Evolutionary conservation across 192 early-diverging fungal genomes (phyloP), one percentile per base, ranked within the genome.

Genomic region (Coemansia javaensis): DNA sequence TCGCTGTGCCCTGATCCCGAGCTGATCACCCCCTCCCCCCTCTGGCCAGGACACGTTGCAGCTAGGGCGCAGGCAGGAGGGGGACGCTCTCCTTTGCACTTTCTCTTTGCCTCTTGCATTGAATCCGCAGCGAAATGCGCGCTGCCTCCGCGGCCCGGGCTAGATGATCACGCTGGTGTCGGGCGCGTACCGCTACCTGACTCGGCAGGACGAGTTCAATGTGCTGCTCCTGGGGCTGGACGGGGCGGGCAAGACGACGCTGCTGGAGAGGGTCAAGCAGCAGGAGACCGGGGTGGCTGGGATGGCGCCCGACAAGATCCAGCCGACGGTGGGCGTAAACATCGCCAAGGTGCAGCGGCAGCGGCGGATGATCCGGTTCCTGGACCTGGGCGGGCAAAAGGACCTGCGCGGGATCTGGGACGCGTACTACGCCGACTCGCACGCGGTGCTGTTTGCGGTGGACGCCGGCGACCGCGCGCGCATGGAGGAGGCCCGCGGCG

Each of bases 241-340:
- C 59, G 90, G 92, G 66, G 90, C 92, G n/a, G 95, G 95, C 36
- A 98, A 98, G 66, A 97, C 94, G 5, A 96, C 94, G n/a, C 56
- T 98, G 18, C 77, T 98, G 24, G 94, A 98, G 56, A 76, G 82
- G 30, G 87, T 98, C 20, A 98, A 98, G 66, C 67, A 85, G 22
- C 77, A 84, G 13, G 91, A 83, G 56, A 75, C 82, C 15, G 87
- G 86, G 3, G 59, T 82, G 10, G 63, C 77, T 14, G 82, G 86
- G n/a, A 73, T 96, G 47, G 59, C 84, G 12, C 85, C 90, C 18
- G 90, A 91, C n/a, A 90, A 87, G 50, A 94, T 97, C 44, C 83
- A 82, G 30, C 94, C 93, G 0, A 98, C 94, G 2, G 89, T 98
- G 2, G 94, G 94, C 10, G 70, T 98, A 18, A 98, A 98, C 56